Evolutionary conservation across 2,329 filamentous ascomycete species (phyloP), one percentile per base, ranked within the genome.

Genomic region (Aureobasidium sp.): DNA sequence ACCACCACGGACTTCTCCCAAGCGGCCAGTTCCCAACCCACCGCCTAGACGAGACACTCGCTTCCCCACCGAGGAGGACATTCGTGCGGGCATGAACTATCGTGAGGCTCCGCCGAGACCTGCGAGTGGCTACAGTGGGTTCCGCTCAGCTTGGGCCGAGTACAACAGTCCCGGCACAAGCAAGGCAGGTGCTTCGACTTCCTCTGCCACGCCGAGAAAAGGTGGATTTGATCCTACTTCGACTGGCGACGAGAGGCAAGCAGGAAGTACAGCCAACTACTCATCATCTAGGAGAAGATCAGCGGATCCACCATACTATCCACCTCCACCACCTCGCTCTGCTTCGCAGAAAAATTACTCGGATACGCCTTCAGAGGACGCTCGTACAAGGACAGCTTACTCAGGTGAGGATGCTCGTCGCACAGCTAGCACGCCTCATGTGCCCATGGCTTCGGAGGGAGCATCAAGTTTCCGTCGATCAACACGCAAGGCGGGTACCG

Each of bases 211-310:
- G 3, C 81, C 81, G 41, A 82, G 78, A 67, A 83, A 77, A 69
- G 74, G 77, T 48, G 84, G 82, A 5, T 87, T 85, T 68, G 81
- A 84, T 61, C 83, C 84, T 24, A 78, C 78, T n/a, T 78, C 77
- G 7, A 82, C 81, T n/a, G 82, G 78, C 39, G 84, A 86, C 68
- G 84, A 86, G 67, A 78, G 81, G 39, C 82, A 82, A 70, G 83
- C 83, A 26, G 65, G 67, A 32, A 78, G 78, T 63, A 80, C 79
- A 13, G 79, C 80, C 2, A 57, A 57, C 26, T 65, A 63, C 57
- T 64, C 55, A 27, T 51, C 61, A 3, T 62, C 48, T 12, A 55
- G 60, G 51, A 53, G 51, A 48, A 53, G 34, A 32, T 63, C 61
- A 27, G 50, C 64, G 5, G 57, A 65, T 50, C 34, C 64, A 8